Evolutionary conservation across 192 early-diverging fungal species (phyloP), one percentile per base, ranked within the genome.

Genomic region (Entomortierella lignicola): DNA sequence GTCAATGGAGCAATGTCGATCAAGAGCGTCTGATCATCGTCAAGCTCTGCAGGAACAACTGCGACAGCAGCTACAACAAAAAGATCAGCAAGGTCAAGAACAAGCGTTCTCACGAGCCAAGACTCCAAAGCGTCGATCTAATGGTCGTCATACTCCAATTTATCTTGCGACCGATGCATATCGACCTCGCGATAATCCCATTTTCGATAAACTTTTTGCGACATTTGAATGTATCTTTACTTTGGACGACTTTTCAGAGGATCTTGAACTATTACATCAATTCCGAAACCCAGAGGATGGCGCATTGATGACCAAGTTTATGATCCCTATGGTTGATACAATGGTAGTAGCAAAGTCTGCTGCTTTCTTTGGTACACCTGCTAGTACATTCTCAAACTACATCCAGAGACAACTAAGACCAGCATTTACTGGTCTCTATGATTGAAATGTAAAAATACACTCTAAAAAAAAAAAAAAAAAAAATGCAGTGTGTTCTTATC

Each of bases 251-350:
- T 89, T 86, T 42, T 12, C 52, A 10, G 62, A 81, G 20, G 84
- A 83, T 1, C 55, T 89, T 0, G 73, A 79, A 25, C 54, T 63
- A 1, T 43, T 89, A 26, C 27, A 58, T 1, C 64, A 63, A 20
- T 63, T 71, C 67, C 44, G 67, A 18, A 82, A 82, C 20, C 71
- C 72, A 29, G 71, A 71, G 30, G 82, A 83, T 66, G 67, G 67
- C 13, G 27, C 60, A 8, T 50, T 62, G 51, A 71, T 82, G 67
- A 51, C 62, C 47, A 61, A 57, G 43, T 82, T 82, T 52, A 39
- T 89, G 65, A 85, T 86, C 17, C 85, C 84, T 2, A 86, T 89
- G 83, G 72, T 89, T 6, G 87, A 89, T 55, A 84, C 85, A 18
- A 84, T 89, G 57, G 82, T 89, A 12, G 73, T 82, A 20, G 73